These are phyloP conservation scores for Cytospora mali DNA, from an alignment of 2,329 filamentous ascomycete species.

Conservation along the genomic window DNA sequence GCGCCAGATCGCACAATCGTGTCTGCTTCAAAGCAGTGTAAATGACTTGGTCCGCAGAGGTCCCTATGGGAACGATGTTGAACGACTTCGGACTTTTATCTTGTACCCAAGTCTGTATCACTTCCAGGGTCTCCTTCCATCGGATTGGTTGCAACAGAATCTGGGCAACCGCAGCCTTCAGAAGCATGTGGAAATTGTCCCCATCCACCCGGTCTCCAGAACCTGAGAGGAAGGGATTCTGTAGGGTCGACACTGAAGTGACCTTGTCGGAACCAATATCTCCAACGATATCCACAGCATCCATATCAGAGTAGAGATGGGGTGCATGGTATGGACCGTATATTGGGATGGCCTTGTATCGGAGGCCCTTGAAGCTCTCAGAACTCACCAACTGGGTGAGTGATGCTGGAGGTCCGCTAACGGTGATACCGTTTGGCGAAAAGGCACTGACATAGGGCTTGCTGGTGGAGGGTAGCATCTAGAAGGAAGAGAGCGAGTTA, in stretches of 20 bases:
- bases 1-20: background rate
- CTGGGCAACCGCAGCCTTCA: background rate
- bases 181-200: background rate
- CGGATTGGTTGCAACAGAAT: background rate
- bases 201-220: background rate
- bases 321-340: conserved; percentile 2
- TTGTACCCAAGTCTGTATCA: background rate
- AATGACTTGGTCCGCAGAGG: background rate
- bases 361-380: no score
- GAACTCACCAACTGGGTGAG: background rate
- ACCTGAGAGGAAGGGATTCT: background rate
- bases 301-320: background rate
- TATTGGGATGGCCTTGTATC: background rate
- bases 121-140: no score
- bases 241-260: background rate
- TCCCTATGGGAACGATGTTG: background rate
- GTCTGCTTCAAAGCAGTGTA: background rate
- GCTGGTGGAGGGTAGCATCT: background rate
- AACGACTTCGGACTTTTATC: conserved; percentile 29
- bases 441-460: background rate
- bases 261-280: background rate
- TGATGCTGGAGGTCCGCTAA: background rate
- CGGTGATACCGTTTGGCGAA: background rate
- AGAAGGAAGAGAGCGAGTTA: no score
- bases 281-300: background rate